Evolutionary conservation across 371 early-diverging fungal species (phyloP), one percentile per base, ranked within the genome.

Genomic region (Enterocytospora artemiae): DNA sequence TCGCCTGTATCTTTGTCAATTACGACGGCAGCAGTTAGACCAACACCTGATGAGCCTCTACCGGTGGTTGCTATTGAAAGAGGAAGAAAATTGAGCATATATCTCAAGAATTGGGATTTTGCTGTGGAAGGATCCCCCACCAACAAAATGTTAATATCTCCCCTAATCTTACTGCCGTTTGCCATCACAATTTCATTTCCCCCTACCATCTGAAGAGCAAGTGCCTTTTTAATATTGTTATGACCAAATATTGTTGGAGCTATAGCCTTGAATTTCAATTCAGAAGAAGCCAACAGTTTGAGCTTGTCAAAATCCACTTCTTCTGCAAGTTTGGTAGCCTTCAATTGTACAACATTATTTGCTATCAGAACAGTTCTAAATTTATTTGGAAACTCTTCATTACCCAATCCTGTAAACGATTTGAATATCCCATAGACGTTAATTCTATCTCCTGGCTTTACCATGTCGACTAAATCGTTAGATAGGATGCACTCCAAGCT

Each of bases 381-480:
- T 14, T 62, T 18, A 3, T 30, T 48, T 37, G 73, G 73, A 54
- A 71, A 68, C 24, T 51, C 63, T 31, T 36, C 52, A 22, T 41
- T 44, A 30, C 48, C 44, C 7, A 12, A 7, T 63, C 82, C 83
- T 51, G 90, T 90, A 25, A 90, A 67, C 12, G 90, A 84, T 41
- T 90, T 84, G 75, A 91, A 98, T 33, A 90, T 85, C 56, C 99
- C 99, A 49, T 90, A 87, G 60, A 95, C 81, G 62, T 84, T 86
- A 18, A 96, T 87, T 62, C 99, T 85, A 77, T 98, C 99, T 37
- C 99, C 99, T 1, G 99, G 96, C 76, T 96, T 98, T 24, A 89
- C 86, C 20, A 72, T 76, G 75, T 96, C 97, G 0, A 92, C 96
- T 43, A 98, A 79, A 80, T 96, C 96, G 72, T 90, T 89, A 64